Evolutionary conservation across 768 basidiomycete species (phyloP).

Genomic region (Leucocoprinus sp.): DNA sequence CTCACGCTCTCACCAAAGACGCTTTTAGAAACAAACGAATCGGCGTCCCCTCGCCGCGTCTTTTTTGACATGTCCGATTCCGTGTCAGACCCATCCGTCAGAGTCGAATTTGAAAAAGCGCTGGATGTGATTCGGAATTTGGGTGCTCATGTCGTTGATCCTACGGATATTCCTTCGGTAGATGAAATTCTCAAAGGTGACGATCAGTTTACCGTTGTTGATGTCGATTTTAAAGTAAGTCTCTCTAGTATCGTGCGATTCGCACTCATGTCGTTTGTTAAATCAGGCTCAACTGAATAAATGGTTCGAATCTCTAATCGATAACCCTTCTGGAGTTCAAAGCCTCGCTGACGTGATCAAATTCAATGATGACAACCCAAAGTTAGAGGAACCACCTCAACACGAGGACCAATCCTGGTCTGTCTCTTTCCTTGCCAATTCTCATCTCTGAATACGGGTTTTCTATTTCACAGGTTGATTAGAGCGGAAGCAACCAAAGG

Average conservation of each 20-base stretch:
- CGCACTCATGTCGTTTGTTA: neutral
- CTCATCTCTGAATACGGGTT: neutral
- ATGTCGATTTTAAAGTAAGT: constrained; percentile 54
- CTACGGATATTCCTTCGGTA: constrained; percentile 51
- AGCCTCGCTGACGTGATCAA: constrained; percentile 48
- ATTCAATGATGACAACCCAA: constrained; percentile 46
- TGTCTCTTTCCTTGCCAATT: constrained; percentile 12
- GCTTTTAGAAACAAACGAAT: constrained; percentile 44
- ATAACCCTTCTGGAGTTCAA: constrained; percentile 49
- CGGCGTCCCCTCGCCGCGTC: constrained; percentile 40
- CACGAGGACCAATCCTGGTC: constrained; percentile 31
- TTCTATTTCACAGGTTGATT: constrained; percentile 23
- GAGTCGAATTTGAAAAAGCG: constrained; percentile 31
- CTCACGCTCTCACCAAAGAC: constrained; percentile 37
- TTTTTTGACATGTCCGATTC: constrained; percentile 27
- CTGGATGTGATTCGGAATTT: constrained; percentile 28
- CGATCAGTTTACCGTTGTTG: constrained; percentile 47
- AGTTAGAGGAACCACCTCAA: constrained; percentile 36
- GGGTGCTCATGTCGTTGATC: constrained; percentile 51
- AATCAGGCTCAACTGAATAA: constrained; percentile 41
- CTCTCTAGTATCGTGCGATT: constrained; percentile 1
- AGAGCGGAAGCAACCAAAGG: constrained; percentile 30
- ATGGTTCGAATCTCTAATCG: constrained; percentile 37
- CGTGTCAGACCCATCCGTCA: constrained; percentile 27
- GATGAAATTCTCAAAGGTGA: constrained; percentile 38